These are phyloP conservation scores for Clonostachys chloroleuca DNA, from an alignment of 2,329 filamentous ascomycete genomes.

Conservation along the genomic window DNA sequence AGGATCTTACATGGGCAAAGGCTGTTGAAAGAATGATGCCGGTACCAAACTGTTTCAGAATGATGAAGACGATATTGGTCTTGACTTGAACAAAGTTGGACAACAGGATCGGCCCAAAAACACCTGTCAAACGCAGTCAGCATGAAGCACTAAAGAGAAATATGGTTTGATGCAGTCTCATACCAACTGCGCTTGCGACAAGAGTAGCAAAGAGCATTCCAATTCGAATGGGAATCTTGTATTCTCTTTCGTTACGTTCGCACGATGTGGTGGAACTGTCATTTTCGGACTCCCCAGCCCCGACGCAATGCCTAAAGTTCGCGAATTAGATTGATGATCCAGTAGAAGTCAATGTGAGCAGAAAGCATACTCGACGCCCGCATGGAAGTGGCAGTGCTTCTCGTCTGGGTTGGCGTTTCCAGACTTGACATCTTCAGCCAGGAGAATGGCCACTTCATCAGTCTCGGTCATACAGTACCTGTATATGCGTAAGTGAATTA, in stretches of 20 bases:
- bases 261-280: conserved; percentile 29
- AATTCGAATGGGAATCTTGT: conserved; percentile 64
- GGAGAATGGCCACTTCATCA: conserved; percentile 55
- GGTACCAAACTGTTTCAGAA: conserved; percentile 71
- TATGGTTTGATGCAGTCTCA: not conserved
- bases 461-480: conserved; percentile 59
- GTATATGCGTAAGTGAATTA: not conserved
- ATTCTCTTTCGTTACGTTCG: conserved; percentile 42
- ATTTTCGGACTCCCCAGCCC: conserved; percentile 24
- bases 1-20: conserved; percentile 56
- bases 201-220: conserved; percentile 71
- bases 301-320: conserved; percentile 49
- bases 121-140: conserved; percentile 30
- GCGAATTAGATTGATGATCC: not conserved
- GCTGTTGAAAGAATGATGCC: conserved; percentile 70
- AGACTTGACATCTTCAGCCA: conserved; percentile 25
- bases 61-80: conserved; percentile 45
- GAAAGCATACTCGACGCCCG: conserved; percentile 63
- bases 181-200: conserved; percentile 61
- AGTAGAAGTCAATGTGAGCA: conserved; percentile 4
- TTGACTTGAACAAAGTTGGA: conserved; percentile 50
- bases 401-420: conserved; percentile 12
- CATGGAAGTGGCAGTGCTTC: conserved; percentile 66
- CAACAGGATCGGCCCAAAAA: conserved; percentile 63
- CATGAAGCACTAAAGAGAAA: not conserved